phyloP scores from a whole-genome alignment of 768 basidiomycete genomes.

The Leccinum rimulosum region DNA sequence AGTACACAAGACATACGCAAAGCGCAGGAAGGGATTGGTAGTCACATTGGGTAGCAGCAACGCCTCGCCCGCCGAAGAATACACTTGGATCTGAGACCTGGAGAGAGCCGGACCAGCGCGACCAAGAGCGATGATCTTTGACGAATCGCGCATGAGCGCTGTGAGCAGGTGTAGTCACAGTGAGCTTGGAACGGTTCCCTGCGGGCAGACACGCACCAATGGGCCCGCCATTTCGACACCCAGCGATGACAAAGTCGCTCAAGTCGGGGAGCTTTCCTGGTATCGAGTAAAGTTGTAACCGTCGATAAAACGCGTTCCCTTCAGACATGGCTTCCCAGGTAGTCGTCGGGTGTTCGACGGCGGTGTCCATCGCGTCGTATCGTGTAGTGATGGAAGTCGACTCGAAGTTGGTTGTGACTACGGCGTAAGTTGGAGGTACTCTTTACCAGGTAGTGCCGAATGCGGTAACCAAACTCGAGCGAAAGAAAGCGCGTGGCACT shows the following conservation, averaged over 20 bases:
- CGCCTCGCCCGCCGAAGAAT: conserved; percentile 79
- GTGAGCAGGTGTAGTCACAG: background rate
- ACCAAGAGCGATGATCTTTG: conserved; percentile 74
- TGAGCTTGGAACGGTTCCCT: conserved; percentile 3
- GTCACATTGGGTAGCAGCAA: conserved; percentile 70
- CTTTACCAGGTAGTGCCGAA: background rate
- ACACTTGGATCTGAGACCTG: conserved; percentile 84
- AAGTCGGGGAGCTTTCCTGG: conserved; percentile 77
- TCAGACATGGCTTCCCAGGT: conserved; percentile 92
- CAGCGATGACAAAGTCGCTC: conserved; percentile 74
- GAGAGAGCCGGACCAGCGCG: conserved; percentile 53
- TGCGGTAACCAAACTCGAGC: background rate
- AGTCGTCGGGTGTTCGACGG: conserved; percentile 70
- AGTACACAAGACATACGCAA: background rate
- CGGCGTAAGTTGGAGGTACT: background rate
- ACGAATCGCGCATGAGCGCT: conserved; percentile 88
- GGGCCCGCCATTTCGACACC: conserved; percentile 85
- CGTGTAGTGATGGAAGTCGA: background rate
- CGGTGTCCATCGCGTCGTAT: conserved; percentile 29
- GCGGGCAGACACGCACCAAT: conserved; percentile 53
- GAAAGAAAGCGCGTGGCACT: no score
- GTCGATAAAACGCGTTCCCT: conserved; percentile 83
- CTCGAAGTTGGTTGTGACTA: background rate
- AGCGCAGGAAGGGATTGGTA: conserved; percentile 26
- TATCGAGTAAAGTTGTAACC: conserved; percentile 81